Percentiles rank a stretch among this genome's conserved stretches.
Evolutionary conservation across 768 basidiomycete genomes (phyloP).

Genomic region (Mycena venus): DNA sequence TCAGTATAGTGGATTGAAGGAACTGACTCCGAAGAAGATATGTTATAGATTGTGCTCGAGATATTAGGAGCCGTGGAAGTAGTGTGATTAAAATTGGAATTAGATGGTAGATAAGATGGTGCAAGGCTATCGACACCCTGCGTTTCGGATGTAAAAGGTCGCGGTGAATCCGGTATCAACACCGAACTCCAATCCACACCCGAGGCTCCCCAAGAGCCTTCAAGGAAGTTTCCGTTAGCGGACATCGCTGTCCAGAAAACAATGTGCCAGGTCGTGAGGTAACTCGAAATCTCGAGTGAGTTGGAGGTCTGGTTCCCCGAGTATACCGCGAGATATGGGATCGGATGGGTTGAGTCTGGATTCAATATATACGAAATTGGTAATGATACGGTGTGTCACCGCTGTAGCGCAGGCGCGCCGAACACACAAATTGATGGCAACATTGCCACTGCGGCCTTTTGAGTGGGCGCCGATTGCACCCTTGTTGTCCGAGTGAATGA

Average conservation of each 20-base stretch:
- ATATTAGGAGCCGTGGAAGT: not conserved
- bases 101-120: not conserved
- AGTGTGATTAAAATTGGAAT: not conserved
- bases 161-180: conserved; percentile 9
- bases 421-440: conserved; percentile 27
- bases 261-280: not conserved
- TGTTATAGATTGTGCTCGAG: not conserved
- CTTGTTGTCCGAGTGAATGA: too few species aligned
- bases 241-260: not conserved
- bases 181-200: conserved; percentile 11
- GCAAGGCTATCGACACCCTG: conserved; percentile 6
- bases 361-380: conserved; percentile 27
- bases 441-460: conserved; percentile 9
- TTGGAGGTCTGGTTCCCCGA: not conserved
- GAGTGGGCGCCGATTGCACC: conserved; percentile 14
- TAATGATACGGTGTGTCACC: not conserved
- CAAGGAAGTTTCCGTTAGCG: not conserved
- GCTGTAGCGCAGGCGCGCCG: conserved; percentile 18
- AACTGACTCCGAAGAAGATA: not conserved
- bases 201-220: not conserved
- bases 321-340: conserved; percentile 36
- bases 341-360: conserved; percentile 36
- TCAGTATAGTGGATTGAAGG: too few species aligned
- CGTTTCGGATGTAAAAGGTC: conserved; percentile 5
- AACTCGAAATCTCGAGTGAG: not conserved